Base-by-base conservation (phyloP, 345 rosid genomes). In the Moricandia moricandioides region DNA sequence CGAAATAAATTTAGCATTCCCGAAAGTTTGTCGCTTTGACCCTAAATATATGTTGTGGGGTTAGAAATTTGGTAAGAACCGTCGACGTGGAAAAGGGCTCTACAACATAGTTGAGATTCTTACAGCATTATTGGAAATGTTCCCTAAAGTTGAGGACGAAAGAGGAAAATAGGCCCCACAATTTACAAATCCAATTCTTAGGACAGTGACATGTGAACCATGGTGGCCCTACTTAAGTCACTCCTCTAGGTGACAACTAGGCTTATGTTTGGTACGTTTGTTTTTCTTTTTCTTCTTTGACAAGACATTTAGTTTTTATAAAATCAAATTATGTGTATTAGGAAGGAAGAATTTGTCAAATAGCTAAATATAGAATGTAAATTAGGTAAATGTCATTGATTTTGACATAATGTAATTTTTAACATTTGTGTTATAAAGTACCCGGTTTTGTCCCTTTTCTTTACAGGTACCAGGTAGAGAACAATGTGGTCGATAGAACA, bases 161-260 rank as follows among this genome's bases (percentile, higher is more conserved):
- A 51, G 51, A 67, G 16, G 73, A n/a, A 78, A 65, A 27, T 55
- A 8, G 65, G 30, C 21, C 77, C 81, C 43, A 47, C 14, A 29
- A 21, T 31, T 60, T 12, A 39, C 60, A 39, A 59, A 40, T 24
- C n/a, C 35, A 6, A 65, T 67, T 37, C 57, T 39, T 37, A 18
- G 27, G 76, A 77, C 21, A 71, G 67, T 77, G 76, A 77, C 76
- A 64, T 58, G 72, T 78, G 69, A 72, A 72, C 47, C 73, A 78
- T 66, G 39, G 47, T 30, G 81, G 12, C 73, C 81, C 70, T 21
- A 78, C 77, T 2, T 18, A 37, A 71, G 58, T 71, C 69, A 71
- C 77, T 78, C 81, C 75, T 71, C 62, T 51, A 14, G 69, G 51
- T 72, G 73, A 66, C 81, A 78, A 59, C 59, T 67, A 30, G 56